phyloP scores from a whole-genome alignment of 2,329 filamentous ascomycete species.

The Sporothrix schenckii region DNA sequence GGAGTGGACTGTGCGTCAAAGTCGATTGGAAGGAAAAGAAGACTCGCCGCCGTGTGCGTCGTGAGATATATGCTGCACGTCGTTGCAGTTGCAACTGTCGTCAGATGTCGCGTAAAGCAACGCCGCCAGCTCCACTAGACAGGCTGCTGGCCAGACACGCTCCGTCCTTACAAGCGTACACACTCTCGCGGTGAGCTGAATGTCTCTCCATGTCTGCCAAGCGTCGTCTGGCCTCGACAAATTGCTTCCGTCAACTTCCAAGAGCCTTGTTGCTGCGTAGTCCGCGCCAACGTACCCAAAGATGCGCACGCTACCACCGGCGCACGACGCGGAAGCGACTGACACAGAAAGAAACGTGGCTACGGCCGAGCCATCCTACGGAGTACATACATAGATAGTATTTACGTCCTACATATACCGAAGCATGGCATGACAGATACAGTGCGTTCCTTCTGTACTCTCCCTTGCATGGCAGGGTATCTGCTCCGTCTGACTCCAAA shows the following conservation, averaged over 20 bases:
- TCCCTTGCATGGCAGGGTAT: no score
- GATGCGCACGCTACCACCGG: conserved; percentile 11
- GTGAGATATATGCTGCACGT: background rate
- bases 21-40: background rate
- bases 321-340: background rate
- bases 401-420: no score
- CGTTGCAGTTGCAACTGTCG: conserved; percentile 5
- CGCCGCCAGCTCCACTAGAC: background rate
- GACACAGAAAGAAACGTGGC: conserved; percentile 26
- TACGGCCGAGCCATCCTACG: background rate
- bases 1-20: background rate
- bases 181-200: background rate
- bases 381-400: no score
- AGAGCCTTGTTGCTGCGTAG: background rate
- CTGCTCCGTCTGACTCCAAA: background rate
- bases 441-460: no score
- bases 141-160: background rate
- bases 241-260: background rate
- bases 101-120: background rate
- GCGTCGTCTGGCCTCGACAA: background rate
- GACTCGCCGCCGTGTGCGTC: background rate
- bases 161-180: background rate
- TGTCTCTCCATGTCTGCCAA: background rate
- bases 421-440: no score
- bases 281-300: no score